These are phyloP conservation scores for Aspergillus carlsbadensis DNA, from an alignment of 495 filamentous ascomycete species.

Conservation along the genomic window DNA sequence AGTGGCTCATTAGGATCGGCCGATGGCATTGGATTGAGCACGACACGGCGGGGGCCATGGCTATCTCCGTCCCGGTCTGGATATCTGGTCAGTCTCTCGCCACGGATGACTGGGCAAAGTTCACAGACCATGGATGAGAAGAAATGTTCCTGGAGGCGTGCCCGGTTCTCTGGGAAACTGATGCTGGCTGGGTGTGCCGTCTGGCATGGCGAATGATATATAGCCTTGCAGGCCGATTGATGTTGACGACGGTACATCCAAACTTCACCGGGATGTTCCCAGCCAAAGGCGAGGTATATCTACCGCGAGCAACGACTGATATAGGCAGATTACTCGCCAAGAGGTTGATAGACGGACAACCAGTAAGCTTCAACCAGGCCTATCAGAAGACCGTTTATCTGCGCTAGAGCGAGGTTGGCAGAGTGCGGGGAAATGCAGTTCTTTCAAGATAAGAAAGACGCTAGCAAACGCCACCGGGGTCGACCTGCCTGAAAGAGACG, in stretches of 20 bases:
- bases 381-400: too few species aligned
- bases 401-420: too few species aligned
- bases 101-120: background rate
- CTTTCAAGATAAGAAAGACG: background rate
- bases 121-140: conserved; percentile 27
- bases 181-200: too few species aligned
- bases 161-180: background rate
- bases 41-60: conserved; percentile 18
- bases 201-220: too few species aligned
- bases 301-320: too few species aligned
- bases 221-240: too few species aligned
- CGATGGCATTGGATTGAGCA: conserved; percentile 32
- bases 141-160: conserved; percentile 35
- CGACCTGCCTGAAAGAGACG: conserved; percentile 12
- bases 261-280: too few species aligned
- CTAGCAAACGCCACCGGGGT: background rate
- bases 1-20: conserved; percentile 37
- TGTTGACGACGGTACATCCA: too few species aligned
- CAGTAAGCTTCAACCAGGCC: too few species aligned
- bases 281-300: too few species aligned
- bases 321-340: too few species aligned
- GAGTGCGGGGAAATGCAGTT: background rate
- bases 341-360: too few species aligned
- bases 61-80: conserved; percentile 23
- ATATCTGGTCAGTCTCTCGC: background rate